A percentile compares a stretch with the other conserved stretches of the same genome.
These are phyloP conservation scores for Lyophyllum semitale DNA, from an alignment of 768 basidiomycete genomes.

Conservation along the genomic window DNA sequence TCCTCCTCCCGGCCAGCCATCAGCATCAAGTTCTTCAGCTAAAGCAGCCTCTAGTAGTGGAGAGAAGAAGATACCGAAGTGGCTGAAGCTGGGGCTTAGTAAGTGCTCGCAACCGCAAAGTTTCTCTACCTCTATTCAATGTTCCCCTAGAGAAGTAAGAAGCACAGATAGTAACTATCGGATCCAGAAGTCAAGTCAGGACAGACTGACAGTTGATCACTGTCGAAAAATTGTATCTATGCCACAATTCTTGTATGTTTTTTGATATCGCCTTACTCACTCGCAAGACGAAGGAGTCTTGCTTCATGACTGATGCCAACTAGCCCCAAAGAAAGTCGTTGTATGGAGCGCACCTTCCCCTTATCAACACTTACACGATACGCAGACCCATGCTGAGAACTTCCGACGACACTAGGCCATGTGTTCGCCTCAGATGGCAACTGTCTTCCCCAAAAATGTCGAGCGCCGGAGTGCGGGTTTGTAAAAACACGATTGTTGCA, in stretches of 20 bases:
- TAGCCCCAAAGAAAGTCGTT: not conserved
- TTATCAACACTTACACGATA: not conserved
- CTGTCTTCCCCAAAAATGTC: too few relatives aligned
- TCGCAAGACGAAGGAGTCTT: not conserved
- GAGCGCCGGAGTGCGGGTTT: too few relatives aligned
- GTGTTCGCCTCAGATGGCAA: too few relatives aligned
- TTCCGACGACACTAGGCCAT: too few relatives aligned
- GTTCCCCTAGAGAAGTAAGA: slow-evolving; percentile 15
- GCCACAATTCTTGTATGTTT: not conserved
- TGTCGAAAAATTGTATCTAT: not conserved
- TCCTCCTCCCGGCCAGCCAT: slow-evolving; percentile 2
- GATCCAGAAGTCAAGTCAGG: not conserved
- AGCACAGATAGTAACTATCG: not conserved
- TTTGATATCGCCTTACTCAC: not conserved
- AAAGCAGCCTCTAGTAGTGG: slow-evolving; percentile 5
- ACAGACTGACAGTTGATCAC: not conserved
- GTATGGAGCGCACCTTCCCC: too few relatives aligned
- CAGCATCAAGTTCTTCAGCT: slow-evolving; percentile 9
- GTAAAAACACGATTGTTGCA: too few relatives aligned
- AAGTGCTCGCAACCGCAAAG: slow-evolving; percentile 21
- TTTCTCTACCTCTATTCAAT: not conserved
- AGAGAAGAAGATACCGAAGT: slow-evolving; percentile 74
- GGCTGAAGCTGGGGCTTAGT: slow-evolving; percentile 74
- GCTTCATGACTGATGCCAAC: not conserved
- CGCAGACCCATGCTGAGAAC: too few relatives aligned